These are phyloP conservation scores for Sugiyamaella qingdaonensis DNA, from an alignment of 805 yeast genomes.

Conservation along the genomic window DNA sequence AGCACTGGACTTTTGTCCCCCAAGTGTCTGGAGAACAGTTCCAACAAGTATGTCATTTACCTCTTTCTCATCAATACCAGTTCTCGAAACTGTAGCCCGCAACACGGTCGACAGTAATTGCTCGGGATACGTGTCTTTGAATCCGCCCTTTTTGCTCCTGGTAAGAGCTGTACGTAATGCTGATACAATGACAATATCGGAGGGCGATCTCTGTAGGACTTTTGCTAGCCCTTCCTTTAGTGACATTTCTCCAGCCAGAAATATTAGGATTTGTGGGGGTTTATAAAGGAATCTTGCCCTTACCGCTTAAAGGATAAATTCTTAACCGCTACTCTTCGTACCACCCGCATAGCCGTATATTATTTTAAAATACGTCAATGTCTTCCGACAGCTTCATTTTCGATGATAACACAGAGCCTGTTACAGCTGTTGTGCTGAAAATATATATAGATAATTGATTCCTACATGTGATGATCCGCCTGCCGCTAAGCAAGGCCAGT, in stretches of 20 bases:
- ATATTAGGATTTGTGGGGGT: background rate
- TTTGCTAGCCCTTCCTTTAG: background rate
- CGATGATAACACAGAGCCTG: no score
- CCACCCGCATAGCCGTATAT: no score
- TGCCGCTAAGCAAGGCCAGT: no score
- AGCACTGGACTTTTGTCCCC: constrained; percentile 39
- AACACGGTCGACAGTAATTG: constrained; percentile 34
- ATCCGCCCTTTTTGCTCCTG: constrained; percentile 36
- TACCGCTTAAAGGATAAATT: background rate
- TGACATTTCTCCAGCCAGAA: background rate
- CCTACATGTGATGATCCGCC: no score
- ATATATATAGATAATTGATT: no score
- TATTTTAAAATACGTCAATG: no score
- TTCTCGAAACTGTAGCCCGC: constrained; percentile 29
- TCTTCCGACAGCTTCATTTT: no score
- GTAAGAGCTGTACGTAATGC: constrained; percentile 39
- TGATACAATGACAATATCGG: constrained; percentile 37
- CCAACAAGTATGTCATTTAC: constrained; percentile 39
- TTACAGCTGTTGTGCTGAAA: no score
- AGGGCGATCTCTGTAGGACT: constrained; percentile 26
- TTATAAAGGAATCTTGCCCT: background rate
- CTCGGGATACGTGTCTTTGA: constrained; percentile 36
- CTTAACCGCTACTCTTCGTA: background rate
- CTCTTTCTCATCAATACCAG: constrained; percentile 27
- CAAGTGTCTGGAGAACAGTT: constrained; percentile 36